phyloP scores from a whole-genome alignment of 1,139 yeast genomes.

The Pichia norvegensis region DNA sequence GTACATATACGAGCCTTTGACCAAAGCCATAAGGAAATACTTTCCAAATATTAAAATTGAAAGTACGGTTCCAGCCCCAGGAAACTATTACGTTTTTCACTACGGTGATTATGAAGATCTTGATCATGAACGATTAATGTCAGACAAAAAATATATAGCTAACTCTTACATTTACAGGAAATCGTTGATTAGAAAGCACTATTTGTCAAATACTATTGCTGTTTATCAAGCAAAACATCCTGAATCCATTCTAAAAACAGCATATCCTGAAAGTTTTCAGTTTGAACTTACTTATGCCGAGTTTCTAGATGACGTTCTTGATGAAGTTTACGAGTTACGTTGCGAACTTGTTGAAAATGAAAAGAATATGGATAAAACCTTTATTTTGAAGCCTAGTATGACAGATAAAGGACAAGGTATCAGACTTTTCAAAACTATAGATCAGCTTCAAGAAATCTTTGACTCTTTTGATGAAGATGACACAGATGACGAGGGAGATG shows the following conservation, averaged over 20 bases:
- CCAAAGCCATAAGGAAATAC: constrained; percentile 28
- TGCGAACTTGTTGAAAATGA: constrained; percentile 60
- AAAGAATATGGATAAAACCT: constrained; percentile 36
- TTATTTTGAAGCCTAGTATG: constrained; percentile 95
- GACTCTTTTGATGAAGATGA: constrained; percentile 76
- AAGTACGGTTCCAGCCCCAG: constrained; percentile 14
- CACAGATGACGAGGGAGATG: constrained; percentile 40
- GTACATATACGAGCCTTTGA: constrained; percentile 52
- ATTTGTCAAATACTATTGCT: constrained; percentile 70
- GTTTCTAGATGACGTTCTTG: constrained; percentile 85
- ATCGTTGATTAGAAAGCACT: constrained; percentile 85
- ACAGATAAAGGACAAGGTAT: constrained; percentile 97
- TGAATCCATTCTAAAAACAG: constrained; percentile 44
- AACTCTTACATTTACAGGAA: constrained; percentile 83
- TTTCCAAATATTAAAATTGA: constrained; percentile 19
- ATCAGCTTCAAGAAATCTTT: constrained; percentile 74
- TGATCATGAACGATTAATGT: constrained; percentile 55
- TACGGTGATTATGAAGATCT: constrained; percentile 88
- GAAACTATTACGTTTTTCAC: constrained; percentile 44
- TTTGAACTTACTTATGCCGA: constrained; percentile 95
- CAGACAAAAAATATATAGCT: constrained; percentile 44
- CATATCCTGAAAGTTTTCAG: constrained; percentile 70
- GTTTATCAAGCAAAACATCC: constrained; percentile 72
- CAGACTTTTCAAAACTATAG: constrained; percentile 66
- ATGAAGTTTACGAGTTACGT: constrained; percentile 82